A percentile compares a stretch with the other conserved stretches of the same genome.
phyloP scores from a whole-genome alignment of 805 yeast species.

The Maudiozyma serrabonitensis region DNA sequence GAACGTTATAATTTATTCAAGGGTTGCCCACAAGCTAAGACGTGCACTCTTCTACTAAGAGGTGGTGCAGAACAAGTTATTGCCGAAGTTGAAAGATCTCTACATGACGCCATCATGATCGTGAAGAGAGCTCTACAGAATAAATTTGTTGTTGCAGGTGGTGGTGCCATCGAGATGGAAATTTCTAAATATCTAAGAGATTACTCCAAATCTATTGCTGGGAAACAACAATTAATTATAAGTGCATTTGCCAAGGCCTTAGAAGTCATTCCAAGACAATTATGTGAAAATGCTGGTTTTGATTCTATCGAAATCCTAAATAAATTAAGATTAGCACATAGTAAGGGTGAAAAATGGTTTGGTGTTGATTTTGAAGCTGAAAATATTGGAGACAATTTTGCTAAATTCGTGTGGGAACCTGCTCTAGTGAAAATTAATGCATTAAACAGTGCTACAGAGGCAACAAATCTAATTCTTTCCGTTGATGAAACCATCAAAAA shows the following conservation, averaged over 20 bases:
- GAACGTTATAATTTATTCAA: constrained; percentile 89
- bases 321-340: constrained; percentile 84
- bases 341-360: constrained; percentile 83
- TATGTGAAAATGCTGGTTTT: constrained; percentile 98
- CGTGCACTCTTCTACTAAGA: constrained; percentile 86
- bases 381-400: constrained; percentile 72
- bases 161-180: constrained; percentile 99
- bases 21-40: constrained; percentile 86
- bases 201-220: constrained; percentile 78
- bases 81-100: constrained; percentile 94
- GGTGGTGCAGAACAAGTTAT: constrained; percentile 98
- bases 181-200: constrained; percentile 81
- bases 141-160: constrained; percentile 88
- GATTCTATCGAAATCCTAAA: constrained; percentile 94
- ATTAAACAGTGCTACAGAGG: constrained; percentile 92
- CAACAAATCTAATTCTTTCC: constrained; percentile 84
- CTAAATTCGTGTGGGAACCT: constrained; percentile 94
- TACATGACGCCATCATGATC: constrained; percentile 98
- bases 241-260: constrained; percentile 90
- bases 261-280: constrained; percentile 93
- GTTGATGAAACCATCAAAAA: constrained; percentile 90
- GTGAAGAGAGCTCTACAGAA: constrained; percentile 90
- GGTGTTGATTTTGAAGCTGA: constrained; percentile 90
- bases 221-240: constrained; percentile 89
- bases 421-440: constrained; percentile 89